Percentiles rank a stretch among this genome's conserved stretches.
phyloP scores from a whole-genome alignment of 371 early-diverging fungal genomes.

The Zychaea mexicana region DNA sequence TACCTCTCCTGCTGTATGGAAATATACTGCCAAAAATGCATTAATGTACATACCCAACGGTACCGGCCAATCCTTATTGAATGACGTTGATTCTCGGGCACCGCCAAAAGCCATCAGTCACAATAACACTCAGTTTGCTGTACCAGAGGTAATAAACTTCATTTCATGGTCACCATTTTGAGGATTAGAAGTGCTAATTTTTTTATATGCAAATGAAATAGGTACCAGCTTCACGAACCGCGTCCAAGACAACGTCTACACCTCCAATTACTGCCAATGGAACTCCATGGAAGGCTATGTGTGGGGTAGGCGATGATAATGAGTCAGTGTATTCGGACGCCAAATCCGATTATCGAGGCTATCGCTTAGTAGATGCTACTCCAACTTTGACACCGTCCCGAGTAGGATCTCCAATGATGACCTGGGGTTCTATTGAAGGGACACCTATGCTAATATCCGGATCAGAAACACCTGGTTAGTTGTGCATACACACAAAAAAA shows the following conservation, averaged over 20 bases:
- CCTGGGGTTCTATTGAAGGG: slow-evolving; percentile 81
- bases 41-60: slow-evolving; percentile 71
- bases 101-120: slow-evolving; percentile 58
- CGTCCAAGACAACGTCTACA: background rate
- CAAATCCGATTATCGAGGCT: slow-evolving; percentile 44
- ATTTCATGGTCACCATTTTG: background rate
- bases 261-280: background rate
- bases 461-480: slow-evolving; percentile 43
- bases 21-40: slow-evolving; percentile 61
- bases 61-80: slow-evolving; percentile 32
- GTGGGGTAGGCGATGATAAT: slow-evolving; percentile 2
- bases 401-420: slow-evolving; percentile 65
- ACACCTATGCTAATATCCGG: slow-evolving; percentile 62
- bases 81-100: slow-evolving; percentile 42
- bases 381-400: slow-evolving; percentile 64
- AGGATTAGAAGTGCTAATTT: background rate
- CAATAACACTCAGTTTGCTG: slow-evolving; percentile 51
- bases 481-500: background rate
- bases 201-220: background rate
- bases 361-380: slow-evolving; percentile 68
- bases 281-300: slow-evolving; percentile 1
- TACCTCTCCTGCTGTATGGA: slow-evolving; percentile 47
- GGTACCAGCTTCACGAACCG: background rate
- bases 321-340: background rate
- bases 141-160: slow-evolving; percentile 2